A percentile compares a stretch with the other conserved stretches of the same genome.
These are phyloP conservation scores for Nyssa sinensis DNA, from an alignment of 148 eudicot species.

Conservation along the genomic window DNA sequence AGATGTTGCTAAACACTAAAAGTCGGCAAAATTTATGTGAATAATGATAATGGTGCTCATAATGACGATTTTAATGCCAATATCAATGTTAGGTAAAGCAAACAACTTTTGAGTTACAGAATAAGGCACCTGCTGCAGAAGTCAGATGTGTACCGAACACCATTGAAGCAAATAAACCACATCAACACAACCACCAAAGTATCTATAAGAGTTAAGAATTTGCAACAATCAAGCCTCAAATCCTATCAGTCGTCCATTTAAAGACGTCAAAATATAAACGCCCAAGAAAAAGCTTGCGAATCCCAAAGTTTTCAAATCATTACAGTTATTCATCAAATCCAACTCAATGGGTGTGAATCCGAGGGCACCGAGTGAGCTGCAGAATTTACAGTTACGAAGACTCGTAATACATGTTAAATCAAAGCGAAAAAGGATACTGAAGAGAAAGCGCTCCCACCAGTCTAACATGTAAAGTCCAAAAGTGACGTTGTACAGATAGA, in stretches of 20 bases:
- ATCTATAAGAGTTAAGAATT: slow-evolving; percentile 27
- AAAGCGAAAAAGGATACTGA: slow-evolving; percentile 67
- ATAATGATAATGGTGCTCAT: too few relatives aligned
- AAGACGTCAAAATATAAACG: neutral
- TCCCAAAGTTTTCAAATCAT: neutral
- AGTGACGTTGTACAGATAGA: slow-evolving; percentile 84
- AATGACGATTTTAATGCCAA: too few relatives aligned
- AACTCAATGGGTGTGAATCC: neutral
- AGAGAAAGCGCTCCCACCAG: slow-evolving; percentile 89
- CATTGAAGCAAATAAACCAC: slow-evolving; percentile 48
- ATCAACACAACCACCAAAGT: slow-evolving; percentile 44
- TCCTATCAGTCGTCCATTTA: neutral
- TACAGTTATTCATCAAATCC: neutral
- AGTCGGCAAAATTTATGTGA: neutral
- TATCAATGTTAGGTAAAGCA: neutral
- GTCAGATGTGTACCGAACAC: slow-evolving; percentile 21
- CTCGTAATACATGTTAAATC: neutral
- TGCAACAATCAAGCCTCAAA: neutral
- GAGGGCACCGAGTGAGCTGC: neutral
- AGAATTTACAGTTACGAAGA: too few relatives aligned
- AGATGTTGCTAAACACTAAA: too few relatives aligned
- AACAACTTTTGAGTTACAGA: neutral
- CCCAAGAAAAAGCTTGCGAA: too few relatives aligned
- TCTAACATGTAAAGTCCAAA: slow-evolving; percentile 92
- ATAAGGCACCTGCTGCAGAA: slow-evolving; percentile 33